These are phyloP conservation scores for Simplicillium aogashimaense DNA, from an alignment of 2,329 filamentous ascomycete genomes.

Conservation along the genomic window DNA sequence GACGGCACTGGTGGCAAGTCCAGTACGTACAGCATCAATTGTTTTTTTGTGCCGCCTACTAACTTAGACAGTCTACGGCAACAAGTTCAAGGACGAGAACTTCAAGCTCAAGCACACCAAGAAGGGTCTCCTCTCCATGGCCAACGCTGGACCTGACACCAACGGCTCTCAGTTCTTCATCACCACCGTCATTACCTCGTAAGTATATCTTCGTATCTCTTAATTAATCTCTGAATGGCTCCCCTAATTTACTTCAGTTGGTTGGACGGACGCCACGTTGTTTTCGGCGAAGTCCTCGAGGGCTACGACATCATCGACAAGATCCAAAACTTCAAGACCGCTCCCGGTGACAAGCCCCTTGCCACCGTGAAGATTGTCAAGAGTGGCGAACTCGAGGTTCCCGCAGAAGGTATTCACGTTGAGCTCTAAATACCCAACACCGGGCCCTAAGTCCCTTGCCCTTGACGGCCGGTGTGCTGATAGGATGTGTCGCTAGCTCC, in stretches of 20 bases:
- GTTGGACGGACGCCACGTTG: constrained; percentile 77
- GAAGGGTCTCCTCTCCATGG: constrained; percentile 76
- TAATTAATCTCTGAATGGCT: constrained; percentile 2
- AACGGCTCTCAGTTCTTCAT: constrained; percentile 90
- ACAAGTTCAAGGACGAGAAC: constrained; percentile 82
- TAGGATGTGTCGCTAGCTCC: constrained; percentile 20
- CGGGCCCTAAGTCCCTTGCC: constrained; percentile 10
- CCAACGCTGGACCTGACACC: constrained; percentile 76
- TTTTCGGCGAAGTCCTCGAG: constrained; percentile 83
- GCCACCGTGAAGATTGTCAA: constrained; percentile 67
- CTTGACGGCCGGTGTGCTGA: constrained; percentile 17
- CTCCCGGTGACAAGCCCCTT: constrained; percentile 56
- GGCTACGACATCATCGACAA: constrained; percentile 72
- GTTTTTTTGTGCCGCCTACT: background rate
- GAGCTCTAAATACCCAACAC: constrained; percentile 57
- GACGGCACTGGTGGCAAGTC: constrained; percentile 81
- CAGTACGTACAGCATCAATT: constrained; percentile 42
- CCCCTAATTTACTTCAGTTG: constrained; percentile 37
- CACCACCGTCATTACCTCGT: constrained; percentile 71
- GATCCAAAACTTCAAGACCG: constrained; percentile 65
- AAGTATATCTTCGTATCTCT: constrained; percentile 20
- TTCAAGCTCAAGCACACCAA: constrained; percentile 91
- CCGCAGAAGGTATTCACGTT: constrained; percentile 85
- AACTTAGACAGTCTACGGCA: constrained; percentile 60
- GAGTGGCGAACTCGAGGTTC: constrained; percentile 75